A percentile compares a stretch with the other conserved stretches of the same genome.
Conservation (phyloP, 2,329 filamentous ascomycete genomes). For the Cladosporium sp. region DNA sequence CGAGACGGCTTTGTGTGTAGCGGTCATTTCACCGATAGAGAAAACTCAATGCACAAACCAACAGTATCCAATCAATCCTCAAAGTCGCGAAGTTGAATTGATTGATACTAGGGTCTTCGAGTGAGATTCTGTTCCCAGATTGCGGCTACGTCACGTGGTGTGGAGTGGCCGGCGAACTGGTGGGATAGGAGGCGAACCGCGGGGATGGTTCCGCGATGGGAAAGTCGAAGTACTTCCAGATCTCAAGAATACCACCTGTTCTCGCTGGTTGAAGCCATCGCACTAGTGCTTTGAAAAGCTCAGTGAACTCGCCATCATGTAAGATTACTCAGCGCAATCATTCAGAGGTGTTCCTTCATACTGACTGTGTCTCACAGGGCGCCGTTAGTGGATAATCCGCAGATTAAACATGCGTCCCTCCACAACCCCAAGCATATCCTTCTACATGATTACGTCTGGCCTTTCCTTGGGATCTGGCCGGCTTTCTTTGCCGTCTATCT, state of each 20-base stretch:
- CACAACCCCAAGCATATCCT: constrained; percentile 77
- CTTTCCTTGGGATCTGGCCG: constrained; percentile 87
- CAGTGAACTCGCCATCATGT: constrained; percentile 5
- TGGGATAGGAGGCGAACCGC: neutral
- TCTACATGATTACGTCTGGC: constrained; percentile 86
- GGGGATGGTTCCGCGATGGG: neutral
- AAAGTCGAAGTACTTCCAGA: neutral
- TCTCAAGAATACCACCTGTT: constrained; percentile 1
- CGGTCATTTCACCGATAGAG: too few species aligned
- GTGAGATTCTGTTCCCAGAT: too few species aligned
- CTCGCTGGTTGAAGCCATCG: neutral
- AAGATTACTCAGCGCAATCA: neutral
- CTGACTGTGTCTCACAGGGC: constrained; percentile 37
- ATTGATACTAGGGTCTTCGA: too few species aligned
- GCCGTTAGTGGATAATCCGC: constrained; percentile 82
- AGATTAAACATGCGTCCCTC: constrained; percentile 82
- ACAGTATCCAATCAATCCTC: too few species aligned
- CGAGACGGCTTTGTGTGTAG: too few species aligned
- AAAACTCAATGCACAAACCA: too few species aligned
- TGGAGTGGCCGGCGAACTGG: too few species aligned
- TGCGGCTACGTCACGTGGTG: too few species aligned
- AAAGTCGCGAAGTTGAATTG: too few species aligned
- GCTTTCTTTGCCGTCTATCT: constrained; percentile 85
- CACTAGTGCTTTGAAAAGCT: neutral
- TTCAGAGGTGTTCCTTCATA: neutral